Percentiles rank a stretch among this genome's conserved stretches.
These are phyloP conservation scores for Mycena kentingensis DNA, from an alignment of 768 basidiomycete species.

Conservation along the genomic window DNA sequence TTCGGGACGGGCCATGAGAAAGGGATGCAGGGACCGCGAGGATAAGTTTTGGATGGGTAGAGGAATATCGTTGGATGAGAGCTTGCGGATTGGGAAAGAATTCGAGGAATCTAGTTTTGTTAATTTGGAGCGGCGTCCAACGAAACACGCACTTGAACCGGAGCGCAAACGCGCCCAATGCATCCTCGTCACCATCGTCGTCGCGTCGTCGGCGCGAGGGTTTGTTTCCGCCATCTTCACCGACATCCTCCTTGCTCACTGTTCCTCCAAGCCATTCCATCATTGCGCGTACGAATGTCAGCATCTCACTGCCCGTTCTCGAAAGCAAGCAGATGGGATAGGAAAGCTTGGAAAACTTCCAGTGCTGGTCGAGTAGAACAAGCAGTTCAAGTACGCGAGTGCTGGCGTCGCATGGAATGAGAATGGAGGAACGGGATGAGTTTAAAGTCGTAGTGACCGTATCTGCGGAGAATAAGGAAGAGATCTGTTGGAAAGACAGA, in stretches of 20 bases:
- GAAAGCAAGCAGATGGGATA: constrained; percentile 94
- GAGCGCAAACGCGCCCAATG: constrained; percentile 80
- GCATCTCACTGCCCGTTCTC: constrained; percentile 88
- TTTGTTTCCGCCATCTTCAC: constrained; percentile 67
- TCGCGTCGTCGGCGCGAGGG: constrained; percentile 59
- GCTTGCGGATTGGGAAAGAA: constrained; percentile 86
- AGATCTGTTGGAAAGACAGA: not conserved
- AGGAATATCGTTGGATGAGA: constrained; percentile 78
- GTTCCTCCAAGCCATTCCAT: constrained; percentile 99
- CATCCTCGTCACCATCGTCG: constrained; percentile 79
- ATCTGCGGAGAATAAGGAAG: constrained; percentile 49
- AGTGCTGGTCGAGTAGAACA: constrained; percentile 94
- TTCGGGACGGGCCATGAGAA: constrained; percentile 88
- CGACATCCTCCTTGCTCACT: constrained; percentile 88
- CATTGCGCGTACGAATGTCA: constrained; percentile 92
- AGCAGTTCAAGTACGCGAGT: constrained; percentile 96
- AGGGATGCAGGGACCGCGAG: constrained; percentile 91
- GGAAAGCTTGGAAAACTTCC: constrained; percentile 83
- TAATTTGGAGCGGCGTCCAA: not conserved
- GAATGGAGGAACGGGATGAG: constrained; percentile 68
- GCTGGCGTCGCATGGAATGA: constrained; percentile 91
- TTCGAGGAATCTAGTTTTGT: constrained; percentile 71
- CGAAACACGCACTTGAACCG: constrained; percentile 76
- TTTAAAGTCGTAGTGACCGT: constrained; percentile 82
- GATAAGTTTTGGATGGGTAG: constrained; percentile 89